Evolutionary conservation across 371 early-diverging fungal species (phyloP).

Genomic region (Rhizomucor pusillus): DNA sequence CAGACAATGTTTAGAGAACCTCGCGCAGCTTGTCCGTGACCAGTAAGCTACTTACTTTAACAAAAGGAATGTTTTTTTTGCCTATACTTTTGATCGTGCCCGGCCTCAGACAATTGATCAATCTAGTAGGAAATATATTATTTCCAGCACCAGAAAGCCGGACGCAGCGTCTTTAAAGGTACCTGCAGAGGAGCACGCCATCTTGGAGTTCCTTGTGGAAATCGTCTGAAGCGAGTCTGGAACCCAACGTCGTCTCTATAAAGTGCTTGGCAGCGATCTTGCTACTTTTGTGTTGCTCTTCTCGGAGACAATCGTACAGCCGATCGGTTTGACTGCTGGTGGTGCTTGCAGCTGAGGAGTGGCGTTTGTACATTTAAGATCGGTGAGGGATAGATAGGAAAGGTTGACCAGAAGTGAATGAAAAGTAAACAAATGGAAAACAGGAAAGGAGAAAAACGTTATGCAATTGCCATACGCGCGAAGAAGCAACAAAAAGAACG

Average conservation of each 20-base stretch:
- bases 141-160: no score
- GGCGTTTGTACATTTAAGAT: background rate
- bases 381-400: no score
- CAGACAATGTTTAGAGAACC: no score
- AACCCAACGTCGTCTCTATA: slow-evolving; percentile 21
- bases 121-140: slow-evolving; percentile 21
- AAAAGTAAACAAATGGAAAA: no score
- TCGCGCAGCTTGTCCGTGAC: no score
- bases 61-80: slow-evolving; percentile 60
- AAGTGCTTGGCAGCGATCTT: slow-evolving; percentile 26
- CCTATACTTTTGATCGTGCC: slow-evolving; percentile 63
- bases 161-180: slow-evolving; percentile 20
- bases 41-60: slow-evolving; percentile 55
- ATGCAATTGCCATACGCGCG: no score
- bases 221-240: slow-evolving; percentile 22
- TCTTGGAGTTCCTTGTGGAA: slow-evolving; percentile 43
- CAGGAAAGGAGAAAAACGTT: no score
- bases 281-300: slow-evolving; percentile 22
- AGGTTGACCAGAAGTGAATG: no score
- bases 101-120: slow-evolving; percentile 70
- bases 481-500: no score
- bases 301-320: slow-evolving; percentile 18
- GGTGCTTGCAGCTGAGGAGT: background rate
- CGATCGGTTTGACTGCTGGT: slow-evolving; percentile 12
- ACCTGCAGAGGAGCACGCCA: slow-evolving; percentile 74